phyloP scores from a whole-genome alignment of 2,329 filamentous ascomycete species.

The Exophiala oligosperma region DNA sequence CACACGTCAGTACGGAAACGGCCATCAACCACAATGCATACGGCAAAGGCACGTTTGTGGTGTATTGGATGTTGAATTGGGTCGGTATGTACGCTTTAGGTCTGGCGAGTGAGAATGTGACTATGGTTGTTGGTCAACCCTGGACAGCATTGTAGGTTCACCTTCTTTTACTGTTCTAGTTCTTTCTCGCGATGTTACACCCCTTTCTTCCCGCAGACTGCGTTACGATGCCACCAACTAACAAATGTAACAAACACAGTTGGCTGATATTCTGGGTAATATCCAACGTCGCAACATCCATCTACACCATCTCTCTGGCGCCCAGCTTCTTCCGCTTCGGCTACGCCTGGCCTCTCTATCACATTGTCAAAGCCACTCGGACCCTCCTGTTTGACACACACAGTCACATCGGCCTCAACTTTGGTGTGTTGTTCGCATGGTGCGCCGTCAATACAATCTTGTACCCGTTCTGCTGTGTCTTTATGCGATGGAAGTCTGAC shows the following conservation, averaged over 20 bases:
- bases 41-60: slow-evolving; percentile 58
- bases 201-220: too few relatives aligned
- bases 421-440: slow-evolving; percentile 63
- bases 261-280: slow-evolving; percentile 71
- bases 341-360: slow-evolving; percentile 64
- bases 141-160: slow-evolving; percentile 49
- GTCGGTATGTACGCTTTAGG: slow-evolving; percentile 64
- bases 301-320: slow-evolving; percentile 61
- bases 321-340: slow-evolving; percentile 63
- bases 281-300: slow-evolving; percentile 61
- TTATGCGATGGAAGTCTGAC: slow-evolving; percentile 45
- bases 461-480: slow-evolving; percentile 52
- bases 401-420: slow-evolving; percentile 59
- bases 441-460: slow-evolving; percentile 51
- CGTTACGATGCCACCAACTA: too few relatives aligned
- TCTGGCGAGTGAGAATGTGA: slow-evolving; percentile 64
- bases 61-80: slow-evolving; percentile 66
- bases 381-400: slow-evolving; percentile 63
- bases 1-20: slow-evolving; percentile 33
- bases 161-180: too few relatives aligned
- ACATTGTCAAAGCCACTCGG: slow-evolving; percentile 60
- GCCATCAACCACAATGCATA: slow-evolving; percentile 54
- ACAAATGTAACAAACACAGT: neutral
- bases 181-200: too few relatives aligned
- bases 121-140: slow-evolving; percentile 61